Evolutionary conservation across 768 basidiomycete species (phyloP), one percentile per base, ranked within the genome.

Genomic region (Pleurotus pulmonarius): DNA sequence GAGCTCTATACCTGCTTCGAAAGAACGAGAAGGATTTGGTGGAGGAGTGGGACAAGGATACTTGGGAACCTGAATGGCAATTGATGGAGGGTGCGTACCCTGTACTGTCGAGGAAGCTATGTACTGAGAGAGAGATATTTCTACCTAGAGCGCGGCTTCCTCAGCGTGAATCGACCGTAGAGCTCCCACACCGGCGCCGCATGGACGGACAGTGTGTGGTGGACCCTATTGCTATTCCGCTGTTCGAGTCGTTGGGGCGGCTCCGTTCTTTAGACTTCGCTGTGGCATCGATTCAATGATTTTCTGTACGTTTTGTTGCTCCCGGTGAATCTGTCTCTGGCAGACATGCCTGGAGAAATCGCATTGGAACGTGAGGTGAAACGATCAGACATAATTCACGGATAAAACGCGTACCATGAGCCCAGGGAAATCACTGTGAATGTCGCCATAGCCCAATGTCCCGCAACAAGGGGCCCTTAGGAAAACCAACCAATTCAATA

Each of bases 361-460:
- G 9, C 8, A 11, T 34, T 34, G 3, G 8, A 34, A 34, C 29
- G 29, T 34, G 29, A 34, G 29, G 8, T 34, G 29, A 34, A 5
- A 3, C 15, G 24, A 11, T n/a, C 3, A n/a, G 38, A 34, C 48
- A 49, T 49, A 0, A 4, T 12, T 37, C 7, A 37, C 24, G 46
- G n/a, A 18, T 37, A 29, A 56, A 24, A 25, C 11, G 75, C 83
- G 58, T 60, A 91, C 90, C 86, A 92, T 20, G 86, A 83, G 46
- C 83, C 83, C 2, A 85, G 54, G 3, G 90, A 87, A 40, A 92
- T 75, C 18, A 85, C 59, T 60, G 82, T 71, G 63, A 90, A 93
- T 1, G 90, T 85, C 5, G 83, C 88, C 16, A 90, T 77, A 12
- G 87, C 89, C 91, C 91, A 93, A 65, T 90, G 83, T 2, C 82